Evolutionary conservation across 2,329 filamentous ascomycete species (phyloP).

Genomic region (Triangularia setosa): DNA sequence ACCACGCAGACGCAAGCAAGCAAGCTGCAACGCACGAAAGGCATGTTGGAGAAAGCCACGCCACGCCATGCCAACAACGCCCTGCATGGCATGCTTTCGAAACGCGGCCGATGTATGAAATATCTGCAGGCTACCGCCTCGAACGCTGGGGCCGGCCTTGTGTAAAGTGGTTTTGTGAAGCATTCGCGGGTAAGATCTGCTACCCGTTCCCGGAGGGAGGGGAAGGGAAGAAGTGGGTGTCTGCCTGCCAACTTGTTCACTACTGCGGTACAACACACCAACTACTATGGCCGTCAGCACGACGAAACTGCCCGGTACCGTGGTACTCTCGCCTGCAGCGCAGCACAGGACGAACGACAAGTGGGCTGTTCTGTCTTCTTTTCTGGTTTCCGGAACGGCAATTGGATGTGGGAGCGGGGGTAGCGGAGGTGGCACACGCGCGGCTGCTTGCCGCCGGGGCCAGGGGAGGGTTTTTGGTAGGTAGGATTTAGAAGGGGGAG

Average conservation of each 20-base stretch:
- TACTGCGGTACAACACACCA: not conserved
- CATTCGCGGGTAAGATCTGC: slow-evolving; percentile 5
- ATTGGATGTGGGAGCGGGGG: not conserved
- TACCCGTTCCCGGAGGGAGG: not conserved
- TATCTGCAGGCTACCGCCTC: not conserved
- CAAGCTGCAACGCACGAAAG: not conserved
- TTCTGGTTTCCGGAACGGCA: not conserved
- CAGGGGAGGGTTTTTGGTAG: not conserved
- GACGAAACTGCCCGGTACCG: not conserved
- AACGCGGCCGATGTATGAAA: not conserved
- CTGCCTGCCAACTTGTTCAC: not conserved
- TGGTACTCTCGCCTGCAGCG: not conserved
- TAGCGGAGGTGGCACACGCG: not conserved
- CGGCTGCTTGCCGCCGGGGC: not conserved
- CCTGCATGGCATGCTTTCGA: slow-evolving; percentile 7
- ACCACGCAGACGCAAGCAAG: not conserved
- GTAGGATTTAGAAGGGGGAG: not conserved
- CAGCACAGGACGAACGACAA: not conserved
- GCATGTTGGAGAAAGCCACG: not conserved
- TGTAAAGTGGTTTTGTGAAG: not conserved
- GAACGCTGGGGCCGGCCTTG: not conserved
- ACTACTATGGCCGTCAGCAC: not conserved
- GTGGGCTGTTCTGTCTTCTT: not conserved
- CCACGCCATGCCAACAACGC: slow-evolving; percentile 4
- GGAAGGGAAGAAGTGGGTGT: not conserved